Evolutionary conservation across 495 filamentous ascomycete genomes (phyloP).

Genomic region (Apodospora peruviana): DNA sequence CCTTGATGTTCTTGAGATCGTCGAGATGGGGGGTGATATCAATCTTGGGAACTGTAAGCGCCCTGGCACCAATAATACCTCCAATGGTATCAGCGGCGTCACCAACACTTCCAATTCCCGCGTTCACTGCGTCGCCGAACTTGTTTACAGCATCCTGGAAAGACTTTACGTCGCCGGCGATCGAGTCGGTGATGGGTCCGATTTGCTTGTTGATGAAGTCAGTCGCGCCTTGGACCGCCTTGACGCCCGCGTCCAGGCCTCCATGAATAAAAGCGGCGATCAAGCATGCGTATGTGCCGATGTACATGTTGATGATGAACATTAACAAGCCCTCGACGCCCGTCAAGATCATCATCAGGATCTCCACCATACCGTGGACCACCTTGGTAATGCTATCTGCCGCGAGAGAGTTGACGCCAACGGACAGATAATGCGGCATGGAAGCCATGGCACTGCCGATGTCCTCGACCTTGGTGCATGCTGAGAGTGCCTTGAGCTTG

Average conservation of each 20-base stretch:
- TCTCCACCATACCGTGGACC: constrained; percentile 66
- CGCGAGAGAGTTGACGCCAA: constrained; percentile 81
- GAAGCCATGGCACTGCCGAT: constrained; percentile 94
- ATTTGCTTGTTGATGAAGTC: constrained; percentile 70
- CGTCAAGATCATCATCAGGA: constrained; percentile 72
- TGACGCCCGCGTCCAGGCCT: constrained; percentile 62
- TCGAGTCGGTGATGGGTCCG: constrained; percentile 54
- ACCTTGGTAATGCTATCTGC: constrained; percentile 71
- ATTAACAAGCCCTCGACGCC: constrained; percentile 81
- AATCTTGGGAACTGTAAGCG: constrained; percentile 42
- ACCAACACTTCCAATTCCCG: constrained; percentile 9
- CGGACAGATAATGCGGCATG: constrained; percentile 88
- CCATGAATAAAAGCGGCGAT: constrained; percentile 75
- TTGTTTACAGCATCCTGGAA: constrained; percentile 64
- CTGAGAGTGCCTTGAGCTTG: constrained; percentile 72
- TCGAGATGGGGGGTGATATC: constrained; percentile 55
- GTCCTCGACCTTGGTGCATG: constrained; percentile 88
- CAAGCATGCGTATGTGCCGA: constrained; percentile 81
- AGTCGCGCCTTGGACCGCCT: constrained; percentile 63
- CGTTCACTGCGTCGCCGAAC: constrained; percentile 28
- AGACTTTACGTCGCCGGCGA: constrained; percentile 46
- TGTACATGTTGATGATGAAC: constrained; percentile 85
- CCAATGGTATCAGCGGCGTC: constrained; percentile 30
- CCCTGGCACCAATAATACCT: too few relatives aligned
- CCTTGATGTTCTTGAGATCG: constrained; percentile 61